phyloP scores from a whole-genome alignment of 1,284 basidiomycete species.

The Heterobasidion annosum region DNA sequence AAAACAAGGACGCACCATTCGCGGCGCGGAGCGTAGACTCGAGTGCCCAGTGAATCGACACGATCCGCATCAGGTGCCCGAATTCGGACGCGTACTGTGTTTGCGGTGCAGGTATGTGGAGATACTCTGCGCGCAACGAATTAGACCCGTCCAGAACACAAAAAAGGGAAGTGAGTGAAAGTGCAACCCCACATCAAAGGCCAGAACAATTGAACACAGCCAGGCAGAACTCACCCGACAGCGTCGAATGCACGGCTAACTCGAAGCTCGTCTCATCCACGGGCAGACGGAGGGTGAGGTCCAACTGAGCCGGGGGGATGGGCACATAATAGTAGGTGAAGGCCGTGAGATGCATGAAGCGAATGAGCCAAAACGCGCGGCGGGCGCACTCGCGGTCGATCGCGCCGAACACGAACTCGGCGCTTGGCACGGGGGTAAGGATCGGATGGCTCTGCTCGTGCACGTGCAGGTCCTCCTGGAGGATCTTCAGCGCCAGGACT shows the following conservation, averaged over 20 bases:
- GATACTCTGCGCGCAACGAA: conserved; percentile 39
- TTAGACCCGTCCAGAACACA: conserved; percentile 1
- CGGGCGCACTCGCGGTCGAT: conserved; percentile 66
- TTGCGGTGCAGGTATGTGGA: conserved; percentile 50
- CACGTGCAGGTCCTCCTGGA: conserved; percentile 57
- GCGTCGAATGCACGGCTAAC: conserved; percentile 46
- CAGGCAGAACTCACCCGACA: conserved; percentile 40
- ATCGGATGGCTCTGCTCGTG: conserved; percentile 48
- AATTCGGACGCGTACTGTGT: conserved; percentile 58
- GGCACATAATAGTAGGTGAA: conserved; percentile 15
- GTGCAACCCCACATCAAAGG: background rate
- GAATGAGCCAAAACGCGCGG: conserved; percentile 71
- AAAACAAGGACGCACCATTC: conserved; percentile 15
- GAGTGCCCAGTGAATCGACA: conserved; percentile 51
- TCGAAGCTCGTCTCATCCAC: conserved; percentile 74
- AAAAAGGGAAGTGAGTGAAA: conserved; percentile 1
- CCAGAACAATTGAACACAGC: conserved; percentile 3
- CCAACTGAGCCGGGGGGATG: conserved; percentile 21
- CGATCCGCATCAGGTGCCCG: conserved; percentile 60
- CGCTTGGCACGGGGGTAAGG: conserved; percentile 40
- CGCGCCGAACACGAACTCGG: conserved; percentile 45
- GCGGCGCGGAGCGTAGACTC: conserved; percentile 24
- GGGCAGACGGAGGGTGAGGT: conserved; percentile 58
- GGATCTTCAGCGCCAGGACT: conserved; percentile 60
- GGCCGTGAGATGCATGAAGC: conserved; percentile 27